Evolutionary conservation across 306 rosid species (phyloP), one percentile per base, ranked within the genome.

Genomic region (Mimosa bimucronata): DNA sequence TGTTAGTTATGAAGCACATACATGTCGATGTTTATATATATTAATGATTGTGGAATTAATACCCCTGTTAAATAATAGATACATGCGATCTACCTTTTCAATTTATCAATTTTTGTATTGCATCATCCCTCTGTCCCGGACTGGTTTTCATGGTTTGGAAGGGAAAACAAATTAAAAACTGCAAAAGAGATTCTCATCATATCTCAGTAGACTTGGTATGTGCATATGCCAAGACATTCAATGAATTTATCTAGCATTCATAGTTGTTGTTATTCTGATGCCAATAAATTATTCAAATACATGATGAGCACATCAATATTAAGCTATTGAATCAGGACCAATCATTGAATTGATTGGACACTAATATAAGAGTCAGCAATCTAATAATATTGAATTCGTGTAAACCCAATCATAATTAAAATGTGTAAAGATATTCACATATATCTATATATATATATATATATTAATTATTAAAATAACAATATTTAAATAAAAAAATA

Each of bases 81-180:
- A 42, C 82, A 72, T 72, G 79, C 38, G 72, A 84, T 84, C 60
- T 71, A 38, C 78, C 46, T 71, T 78, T 70, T 74, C 14, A 41
- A 67, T 66, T 26, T 66, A 29, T 29, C 62, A 62, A 2, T 34
- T 28, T 21, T 25, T 25, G 30, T 7, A 34, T 71, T 7, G 16
- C 14, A 7, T 11, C 41, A 14, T 29, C 21, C 29, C 69, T 34
- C n/a, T 34, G 5, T 7, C 42, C 21, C 69, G 7, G 1, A 30
- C 29, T 64, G 42, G 12, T 30, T 7, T 61, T 64, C 23, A 64
- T 28, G 31, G 69, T 30, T 13, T 61, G 42, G 29, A 8, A 30
- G 23, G 23, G 30, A 2, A 6, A 62, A 44, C 52, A 21, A 44
- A 25, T 14, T 12, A 44, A 67, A 45, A 45, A 28, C 7, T 48